phyloP scores from a whole-genome alignment of 1,139 yeast species.

The Ashbya aceris region DNA sequence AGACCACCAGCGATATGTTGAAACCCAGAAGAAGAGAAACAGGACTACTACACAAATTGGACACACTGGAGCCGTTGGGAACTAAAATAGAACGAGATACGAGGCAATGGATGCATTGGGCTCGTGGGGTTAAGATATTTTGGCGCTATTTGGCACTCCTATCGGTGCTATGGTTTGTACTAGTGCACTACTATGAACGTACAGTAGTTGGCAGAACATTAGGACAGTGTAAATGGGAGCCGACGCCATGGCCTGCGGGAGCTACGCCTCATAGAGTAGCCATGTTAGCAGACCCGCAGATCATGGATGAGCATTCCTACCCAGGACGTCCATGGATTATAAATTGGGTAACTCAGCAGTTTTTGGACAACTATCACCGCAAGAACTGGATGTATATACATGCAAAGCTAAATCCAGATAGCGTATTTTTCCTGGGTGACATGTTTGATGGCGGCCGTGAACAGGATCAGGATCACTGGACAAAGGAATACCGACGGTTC shows the following conservation, averaged over 20 bases:
- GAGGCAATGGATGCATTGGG: no score
- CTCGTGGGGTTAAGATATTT: slow-evolving; percentile 12
- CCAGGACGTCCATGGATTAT: slow-evolving; percentile 44
- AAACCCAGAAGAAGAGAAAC: no score
- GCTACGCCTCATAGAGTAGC: slow-evolving; percentile 51
- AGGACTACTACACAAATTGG: no score
- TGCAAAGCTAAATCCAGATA: slow-evolving; percentile 56
- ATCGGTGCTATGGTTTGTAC: slow-evolving; percentile 36
- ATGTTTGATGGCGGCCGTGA: slow-evolving; percentile 92
- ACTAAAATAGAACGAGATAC: no score
- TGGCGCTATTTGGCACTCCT: slow-evolving; percentile 18
- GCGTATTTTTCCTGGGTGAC: slow-evolving; percentile 78
- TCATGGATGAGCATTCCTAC: slow-evolving; percentile 69
- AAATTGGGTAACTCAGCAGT: slow-evolving; percentile 38
- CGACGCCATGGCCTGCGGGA: slow-evolving; percentile 39
- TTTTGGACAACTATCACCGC: slow-evolving; percentile 64
- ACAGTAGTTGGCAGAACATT: slow-evolving; percentile 43
- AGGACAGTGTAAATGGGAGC: slow-evolving; percentile 49
- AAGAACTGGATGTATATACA: slow-evolving; percentile 65
- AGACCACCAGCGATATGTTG: no score
- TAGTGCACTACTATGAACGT: slow-evolving; percentile 55
- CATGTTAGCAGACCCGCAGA: slow-evolving; percentile 85
- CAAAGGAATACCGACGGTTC: slow-evolving; percentile 62
- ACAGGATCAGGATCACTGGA: slow-evolving; percentile 68
- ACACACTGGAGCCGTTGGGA: no score